These are phyloP conservation scores for Zymoseptoria ardabiliae DNA, from an alignment of 2,329 filamentous ascomycete species.

Conservation along the genomic window DNA sequence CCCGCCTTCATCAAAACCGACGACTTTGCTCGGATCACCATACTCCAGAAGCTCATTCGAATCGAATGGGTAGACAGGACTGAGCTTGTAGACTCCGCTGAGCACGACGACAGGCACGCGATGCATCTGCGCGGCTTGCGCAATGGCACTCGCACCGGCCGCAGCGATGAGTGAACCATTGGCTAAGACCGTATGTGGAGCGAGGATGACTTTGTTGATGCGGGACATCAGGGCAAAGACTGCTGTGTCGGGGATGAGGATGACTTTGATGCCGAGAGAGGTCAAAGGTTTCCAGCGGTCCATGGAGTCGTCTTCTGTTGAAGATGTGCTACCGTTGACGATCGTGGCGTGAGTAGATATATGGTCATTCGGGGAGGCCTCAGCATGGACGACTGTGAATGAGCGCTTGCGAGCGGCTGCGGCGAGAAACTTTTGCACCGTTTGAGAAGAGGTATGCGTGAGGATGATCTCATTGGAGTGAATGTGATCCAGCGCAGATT, in stretches of 20 bases:
- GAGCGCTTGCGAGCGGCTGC: slow-evolving; percentile 82
- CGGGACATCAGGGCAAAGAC: slow-evolving; percentile 91
- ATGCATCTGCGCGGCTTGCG: slow-evolving; percentile 74
- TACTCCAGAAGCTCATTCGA: slow-evolving; percentile 78
- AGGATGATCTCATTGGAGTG: slow-evolving; percentile 89
- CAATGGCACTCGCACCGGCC: slow-evolving; percentile 74
- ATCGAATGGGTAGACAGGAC: slow-evolving; percentile 79
- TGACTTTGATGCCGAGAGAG: slow-evolving; percentile 70
- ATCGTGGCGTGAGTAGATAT: slow-evolving; percentile 55
- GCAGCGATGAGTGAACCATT: slow-evolving; percentile 82
- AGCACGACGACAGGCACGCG: slow-evolving; percentile 81
- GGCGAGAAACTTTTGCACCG: slow-evolving; percentile 81
- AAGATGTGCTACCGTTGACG: slow-evolving; percentile 45
- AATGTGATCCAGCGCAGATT: slow-evolving; percentile 82
- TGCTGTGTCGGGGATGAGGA: slow-evolving; percentile 75
- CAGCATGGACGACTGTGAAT: slow-evolving; percentile 82
- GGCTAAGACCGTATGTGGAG: slow-evolving; percentile 77
- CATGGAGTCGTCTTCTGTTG: slow-evolving; percentile 38
- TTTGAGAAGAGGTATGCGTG: slow-evolving; percentile 76
- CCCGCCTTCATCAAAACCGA: slow-evolving; percentile 70
- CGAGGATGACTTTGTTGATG: slow-evolving; percentile 90
- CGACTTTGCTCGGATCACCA: slow-evolving; percentile 69
- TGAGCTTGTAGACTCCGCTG: slow-evolving; percentile 87
- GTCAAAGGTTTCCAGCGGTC: slow-evolving; percentile 69
- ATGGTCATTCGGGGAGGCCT: slow-evolving; percentile 64